Base-by-base conservation (phyloP, 2,329 filamentous ascomycete genomes). In the Colletotrichum tropicale region DNA sequence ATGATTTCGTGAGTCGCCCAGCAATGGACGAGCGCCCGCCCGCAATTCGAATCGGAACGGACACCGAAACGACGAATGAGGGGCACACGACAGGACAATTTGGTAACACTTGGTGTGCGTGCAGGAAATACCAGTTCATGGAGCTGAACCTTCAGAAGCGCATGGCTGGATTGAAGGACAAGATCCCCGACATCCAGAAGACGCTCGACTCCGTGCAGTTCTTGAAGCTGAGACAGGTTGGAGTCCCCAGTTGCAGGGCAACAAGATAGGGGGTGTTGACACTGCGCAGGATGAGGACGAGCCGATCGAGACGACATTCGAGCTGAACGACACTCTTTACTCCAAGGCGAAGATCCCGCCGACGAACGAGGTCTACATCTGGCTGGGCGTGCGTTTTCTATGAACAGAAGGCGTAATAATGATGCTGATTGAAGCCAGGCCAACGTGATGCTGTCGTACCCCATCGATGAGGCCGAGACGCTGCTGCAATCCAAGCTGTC, bases 71-170 rank as follows among this genome's bases (percentile, higher is more conserved):
- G 34, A 38, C 58, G 9, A 58, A 52, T 2, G n/a, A 12, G 66
- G 21, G 34, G 38, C 52, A 62, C 15, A 26, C 24, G 32, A 66
- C 30, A 32, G 69, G 69, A 66, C 32, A 21, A 6, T 16, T 32
- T 75, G 74, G 74, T 76, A 76, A 76, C 74, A 75, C 9, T 62
- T 71, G 36, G 26, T 34, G 43, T 62, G 85, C 83, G 84, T 18
- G 70, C 83, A 98, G 96, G 80, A 99, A 99, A 90, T 99, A 99
- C 88, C 97, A 98, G 85, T 99, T 98, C 87, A 99, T 99, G 97
- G 96, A 98, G 87, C 89, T 94, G 83, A 98, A 98, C 85, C 94
- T 97, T 75, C 94, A 98, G 84, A 91, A 95, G 78, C 92, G 97
- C 64, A 93, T 94, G 69, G 89, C 90, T 6, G 96, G 96, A 3